Evolutionary conservation across 2,329 filamentous ascomycete genomes (phyloP), one percentile per base, ranked within the genome.

Genomic region (Kalaharituber pfeilii): DNA sequence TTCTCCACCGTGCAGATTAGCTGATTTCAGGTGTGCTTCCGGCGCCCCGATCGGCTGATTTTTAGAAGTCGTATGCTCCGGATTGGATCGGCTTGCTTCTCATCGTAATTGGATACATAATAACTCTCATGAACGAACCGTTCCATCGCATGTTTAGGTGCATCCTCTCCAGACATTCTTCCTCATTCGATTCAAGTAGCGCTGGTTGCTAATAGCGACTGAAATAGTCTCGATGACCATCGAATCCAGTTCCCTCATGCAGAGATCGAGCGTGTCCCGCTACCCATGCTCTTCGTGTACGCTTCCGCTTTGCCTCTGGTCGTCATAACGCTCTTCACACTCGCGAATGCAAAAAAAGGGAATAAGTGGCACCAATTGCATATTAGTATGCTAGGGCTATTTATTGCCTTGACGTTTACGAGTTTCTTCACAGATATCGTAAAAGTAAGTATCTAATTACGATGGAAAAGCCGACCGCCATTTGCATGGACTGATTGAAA

Each of bases 101-200:
- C 36, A 73, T 96, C n/a, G 60, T 53, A 26, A 49, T 62, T 25
- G 52, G 55, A 44, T 62, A 62, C 51, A 50, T 58, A 49, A 52
- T 59, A n/a, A 55, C 59, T 30, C 73, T 83, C 60, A 75, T 85
- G 62, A 27, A 59, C 45, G 80, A 82, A 57, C 91, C 91, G 0
- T 96, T 96, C 67, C 87, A 96, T 67, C 86, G 86, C 69, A 84
- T 95, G 79, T 96, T 98, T 71, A 84, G 56, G 56, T 56, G 29
- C 8, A 13, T n/a, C 15, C 25, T 47, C 13, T 5, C 15, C 25
- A 27, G 24, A 11, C 49, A 25, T 4, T 44, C 24, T 29, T 25
- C 25, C 33, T 33, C 18, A n/a, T 18, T 26, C n/a, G 27, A 25
- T 11, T 5, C 5, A 3, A 15, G 28, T 18, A 18, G 20, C 24